Evolutionary conservation across 306 rosid species (phyloP), one percentile per base, ranked within the genome.

Genomic region (Casuarina glauca): DNA sequence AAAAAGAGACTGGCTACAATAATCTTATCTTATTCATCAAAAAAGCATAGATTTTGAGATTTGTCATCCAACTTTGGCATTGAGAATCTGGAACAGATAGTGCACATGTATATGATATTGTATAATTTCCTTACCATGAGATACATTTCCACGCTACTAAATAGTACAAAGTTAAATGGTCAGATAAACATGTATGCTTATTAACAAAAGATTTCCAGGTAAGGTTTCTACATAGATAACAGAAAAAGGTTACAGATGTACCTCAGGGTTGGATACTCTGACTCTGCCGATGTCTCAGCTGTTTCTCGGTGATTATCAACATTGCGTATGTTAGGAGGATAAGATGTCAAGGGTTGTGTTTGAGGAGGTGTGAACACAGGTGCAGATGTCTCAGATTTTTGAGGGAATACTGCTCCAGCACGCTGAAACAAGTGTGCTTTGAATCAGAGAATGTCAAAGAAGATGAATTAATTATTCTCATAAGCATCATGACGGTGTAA

Each of bases 321-420:
- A 68, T 87, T 82, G 39, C 87, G 91, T 67, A 93, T 43, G 85
- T 90, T 91, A 72, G 81, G 96, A 73, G 99, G 96, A 74, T 85
- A 86, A 48, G 98, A 88, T 79, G 97, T 35, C 76, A 93, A 89
- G 48, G 99, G 97, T 38, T 90, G 97, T 45, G 98, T 87, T 87
- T 96, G 99, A 69, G 86, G 87, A 0, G 99, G 99, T 2, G 98
- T 96, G 79, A 96, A 91, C 61, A 96, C 89, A 64, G 98, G 97
- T 16, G 91, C 94, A 82, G 97, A 80, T 35, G 80, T 85, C 80
- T 85, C 98, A 74, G 97, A 81, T 80, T 97, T 91, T 74, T 77
- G 97, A 70, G 99, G 99, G 81, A 96, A 96, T 72, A 82, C 88
- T 80, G 97, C 98, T 73, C 99, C 99, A 79, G 91, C 87, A 79